phyloP scores from a whole-genome alignment of 129 eudicot genomes.

The Saposhnikovia divaricata region DNA sequence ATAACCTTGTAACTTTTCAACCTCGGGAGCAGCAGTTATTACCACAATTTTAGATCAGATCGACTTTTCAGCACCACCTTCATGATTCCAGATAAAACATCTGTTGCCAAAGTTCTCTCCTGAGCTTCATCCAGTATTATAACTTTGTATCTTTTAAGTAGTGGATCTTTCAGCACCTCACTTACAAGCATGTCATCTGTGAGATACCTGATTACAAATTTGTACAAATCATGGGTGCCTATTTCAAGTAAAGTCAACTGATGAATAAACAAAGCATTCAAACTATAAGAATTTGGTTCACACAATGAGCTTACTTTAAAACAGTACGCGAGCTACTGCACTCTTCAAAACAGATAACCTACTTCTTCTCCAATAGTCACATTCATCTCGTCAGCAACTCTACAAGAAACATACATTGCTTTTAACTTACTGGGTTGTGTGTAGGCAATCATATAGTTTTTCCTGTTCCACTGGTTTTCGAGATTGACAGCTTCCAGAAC shows the following conservation, averaged over 20 bases:
- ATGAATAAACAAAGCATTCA: not conserved
- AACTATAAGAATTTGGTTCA: too few species aligned
- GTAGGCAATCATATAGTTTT: slow-evolving; percentile 69
- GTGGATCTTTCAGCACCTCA: slow-evolving; percentile 95
- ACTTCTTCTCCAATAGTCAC: slow-evolving; percentile 90
- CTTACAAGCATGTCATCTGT: slow-evolving; percentile 95
- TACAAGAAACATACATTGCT: slow-evolving; percentile 91
- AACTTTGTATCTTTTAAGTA: slow-evolving; percentile 73
- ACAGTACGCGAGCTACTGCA: slow-evolving; percentile 74
- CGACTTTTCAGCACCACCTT: slow-evolving; percentile 83
- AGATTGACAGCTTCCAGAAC: slow-evolving; percentile 52
- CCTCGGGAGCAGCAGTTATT: slow-evolving; percentile 97
- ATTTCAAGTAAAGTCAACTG: not conserved
- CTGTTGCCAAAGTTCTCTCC: slow-evolving; percentile 87
- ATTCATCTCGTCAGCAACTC: slow-evolving; percentile 98
- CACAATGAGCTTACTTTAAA: slow-evolving; percentile 50
- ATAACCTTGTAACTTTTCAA: slow-evolving; percentile 81
- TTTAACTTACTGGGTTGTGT: slow-evolving; percentile 99
- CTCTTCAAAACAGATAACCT: slow-evolving; percentile 88
- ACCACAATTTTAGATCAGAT: slow-evolving; percentile 87
- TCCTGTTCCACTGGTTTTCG: slow-evolving; percentile 45
- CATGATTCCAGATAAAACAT: slow-evolving; percentile 75
- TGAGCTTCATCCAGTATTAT: slow-evolving; percentile 96
- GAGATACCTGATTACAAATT: slow-evolving; percentile 37
- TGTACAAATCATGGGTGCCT: not conserved